Conservation (phyloP, 73 alveolate genomes). For the Paramecium caudatum region DNA sequence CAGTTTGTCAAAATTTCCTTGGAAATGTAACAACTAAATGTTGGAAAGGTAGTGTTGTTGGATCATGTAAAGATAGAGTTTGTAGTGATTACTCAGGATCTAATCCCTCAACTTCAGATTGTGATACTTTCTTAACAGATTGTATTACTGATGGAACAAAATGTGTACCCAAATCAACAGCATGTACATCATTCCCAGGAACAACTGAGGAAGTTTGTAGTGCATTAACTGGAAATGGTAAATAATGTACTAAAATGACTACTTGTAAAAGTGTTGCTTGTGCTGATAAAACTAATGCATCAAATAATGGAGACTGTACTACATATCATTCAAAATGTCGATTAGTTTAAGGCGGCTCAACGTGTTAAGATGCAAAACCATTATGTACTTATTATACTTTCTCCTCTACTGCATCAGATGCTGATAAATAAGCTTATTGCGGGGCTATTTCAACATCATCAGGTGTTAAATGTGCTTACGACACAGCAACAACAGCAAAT, state of each 20-base stretch:
- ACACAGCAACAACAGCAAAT: neutral
- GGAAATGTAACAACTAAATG: neutral
- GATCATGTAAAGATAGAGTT: neutral
- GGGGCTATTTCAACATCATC: neutral
- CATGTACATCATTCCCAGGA: neutral
- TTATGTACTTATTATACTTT: neutral
- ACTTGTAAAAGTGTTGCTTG: neutral
- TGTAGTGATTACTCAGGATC: neutral
- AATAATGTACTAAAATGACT: neutral
- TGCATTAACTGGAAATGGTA: neutral
- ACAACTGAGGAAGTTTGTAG: neutral
- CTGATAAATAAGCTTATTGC: conserved; percentile 5
- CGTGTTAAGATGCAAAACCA: neutral
- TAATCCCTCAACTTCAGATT: neutral
- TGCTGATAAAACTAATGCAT: neutral
- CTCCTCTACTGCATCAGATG: no score
- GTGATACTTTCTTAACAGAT: conserved; percentile 3
- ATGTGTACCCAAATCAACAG: neutral
- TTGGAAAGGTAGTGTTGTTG: no score
- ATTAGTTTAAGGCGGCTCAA: neutral
- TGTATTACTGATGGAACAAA: conserved; percentile 25
- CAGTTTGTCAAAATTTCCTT: neutral
- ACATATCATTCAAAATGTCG: neutral
- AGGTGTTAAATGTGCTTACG: neutral
- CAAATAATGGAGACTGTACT: neutral